Evolutionary conservation across 805 yeast genomes (phyloP).

Genomic region (Kregervanrija fluxuum): DNA sequence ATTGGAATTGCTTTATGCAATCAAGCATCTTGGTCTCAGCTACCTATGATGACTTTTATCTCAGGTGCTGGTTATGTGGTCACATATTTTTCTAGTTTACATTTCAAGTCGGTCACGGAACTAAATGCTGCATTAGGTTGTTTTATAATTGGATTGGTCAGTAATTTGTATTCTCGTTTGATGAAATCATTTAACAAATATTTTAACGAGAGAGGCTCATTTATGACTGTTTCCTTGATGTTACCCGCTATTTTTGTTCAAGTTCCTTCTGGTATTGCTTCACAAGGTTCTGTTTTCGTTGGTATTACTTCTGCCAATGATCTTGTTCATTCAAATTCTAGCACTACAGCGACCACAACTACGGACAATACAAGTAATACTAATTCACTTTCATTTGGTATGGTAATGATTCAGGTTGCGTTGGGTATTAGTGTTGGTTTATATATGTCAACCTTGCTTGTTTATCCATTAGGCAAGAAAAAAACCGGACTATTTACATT

Average conservation of each 20-base stretch:
- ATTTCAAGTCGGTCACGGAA: slow-evolving; percentile 58
- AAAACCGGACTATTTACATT: slow-evolving; percentile 81
- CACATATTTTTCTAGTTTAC: slow-evolving; percentile 67
- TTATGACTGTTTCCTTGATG: slow-evolving; percentile 90
- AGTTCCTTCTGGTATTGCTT: slow-evolving; percentile 92
- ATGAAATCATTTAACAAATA: slow-evolving; percentile 51
- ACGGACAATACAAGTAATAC: slow-evolving; percentile 8
- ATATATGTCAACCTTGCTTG: slow-evolving; percentile 82
- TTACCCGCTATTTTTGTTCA: slow-evolving; percentile 91
- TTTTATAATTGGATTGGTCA: slow-evolving; percentile 80
- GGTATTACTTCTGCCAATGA: slow-evolving; percentile 73
- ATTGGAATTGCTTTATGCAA: slow-evolving; percentile 60
- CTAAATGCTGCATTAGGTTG: slow-evolving; percentile 89
- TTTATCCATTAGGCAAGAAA: slow-evolving; percentile 89
- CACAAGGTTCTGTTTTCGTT: slow-evolving; percentile 75
- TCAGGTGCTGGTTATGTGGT: slow-evolving; percentile 79
- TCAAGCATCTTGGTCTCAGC: slow-evolving; percentile 76
- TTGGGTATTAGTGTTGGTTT: slow-evolving; percentile 92
- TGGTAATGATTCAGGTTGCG: slow-evolving; percentile 87
- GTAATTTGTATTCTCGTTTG: slow-evolving; percentile 80
- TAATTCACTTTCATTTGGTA: slow-evolving; percentile 49
- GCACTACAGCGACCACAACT: slow-evolving; percentile 19
- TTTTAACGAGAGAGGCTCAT: slow-evolving; percentile 19
- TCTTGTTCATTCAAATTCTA: slow-evolving; percentile 37
- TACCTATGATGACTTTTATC: slow-evolving; percentile 76